A percentile compares a stretch with the other conserved stretches of the same genome.
Conservation (phyloP, 179 eudicot genomes). For the Gypsophila paniculata region DNA sequence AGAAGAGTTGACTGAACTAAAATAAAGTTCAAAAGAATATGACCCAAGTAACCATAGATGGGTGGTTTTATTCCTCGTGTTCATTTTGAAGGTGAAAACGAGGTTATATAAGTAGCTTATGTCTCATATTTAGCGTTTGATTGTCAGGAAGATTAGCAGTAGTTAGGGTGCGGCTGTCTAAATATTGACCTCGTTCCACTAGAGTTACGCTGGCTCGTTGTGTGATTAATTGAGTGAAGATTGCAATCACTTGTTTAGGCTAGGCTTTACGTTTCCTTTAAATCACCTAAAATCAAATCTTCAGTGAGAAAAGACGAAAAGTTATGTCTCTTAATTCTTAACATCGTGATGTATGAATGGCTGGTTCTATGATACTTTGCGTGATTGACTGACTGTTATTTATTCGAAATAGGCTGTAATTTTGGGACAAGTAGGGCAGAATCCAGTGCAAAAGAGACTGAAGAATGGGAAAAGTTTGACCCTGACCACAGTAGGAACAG, state of each 20-base stretch:
- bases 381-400: constrained; percentile 10
- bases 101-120: not conserved
- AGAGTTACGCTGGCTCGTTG: too few relatives aligned
- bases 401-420: constrained; percentile 53
- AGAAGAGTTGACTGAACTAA: too few relatives aligned
- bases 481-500: constrained; percentile 66
- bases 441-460: constrained; percentile 68
- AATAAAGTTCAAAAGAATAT: too few relatives aligned
- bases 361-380: not conserved
- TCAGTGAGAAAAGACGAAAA: not conserved
- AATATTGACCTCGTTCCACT: too few relatives aligned
- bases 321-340: not conserved
- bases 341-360: not conserved
- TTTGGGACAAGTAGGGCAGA: constrained; percentile 84
- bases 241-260: not conserved
- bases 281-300: not conserved
- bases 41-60: not conserved
- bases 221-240: too few relatives aligned
- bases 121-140: too few relatives aligned
- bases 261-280: not conserved
- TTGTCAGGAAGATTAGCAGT: too few relatives aligned
- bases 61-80: not conserved
- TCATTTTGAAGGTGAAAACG: not conserved
- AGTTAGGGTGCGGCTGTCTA: too few relatives aligned
- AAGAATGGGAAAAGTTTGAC: constrained; percentile 61